Conservation (phyloP, 2,329 filamentous ascomycete species). For the Leptoxyphium fumago region DNA sequence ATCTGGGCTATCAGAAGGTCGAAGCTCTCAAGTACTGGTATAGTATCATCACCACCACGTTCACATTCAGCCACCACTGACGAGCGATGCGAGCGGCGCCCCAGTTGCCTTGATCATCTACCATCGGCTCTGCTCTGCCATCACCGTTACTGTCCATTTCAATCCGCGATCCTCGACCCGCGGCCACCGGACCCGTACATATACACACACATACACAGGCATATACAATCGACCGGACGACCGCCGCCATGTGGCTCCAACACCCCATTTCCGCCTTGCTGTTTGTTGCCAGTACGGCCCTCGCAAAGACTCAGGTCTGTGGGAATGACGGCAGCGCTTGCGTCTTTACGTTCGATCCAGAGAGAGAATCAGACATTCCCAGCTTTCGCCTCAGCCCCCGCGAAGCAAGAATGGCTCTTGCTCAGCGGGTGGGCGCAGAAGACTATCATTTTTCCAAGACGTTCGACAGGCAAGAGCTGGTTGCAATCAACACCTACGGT, state of each 20-base stretch:
- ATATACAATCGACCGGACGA: not conserved
- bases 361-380: not conserved
- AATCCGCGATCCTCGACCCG: no score
- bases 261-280: not conserved
- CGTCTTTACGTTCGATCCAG: not conserved
- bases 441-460: conserved; percentile 31
- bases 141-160: no score
- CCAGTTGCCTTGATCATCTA: no score
- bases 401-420: conserved; percentile 35
- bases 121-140: no score
- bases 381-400: conserved; percentile 3
- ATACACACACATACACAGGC: not conserved
- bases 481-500: conserved; percentile 33
- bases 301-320: not conserved
- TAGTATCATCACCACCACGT: no score
- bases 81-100: no score
- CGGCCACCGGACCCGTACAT: no score
- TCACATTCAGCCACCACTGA: no score
- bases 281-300: not conserved
- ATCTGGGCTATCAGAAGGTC: no score
- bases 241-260: not conserved
- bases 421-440: conserved; percentile 35
- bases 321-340: not conserved
- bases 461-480: conserved; percentile 25
- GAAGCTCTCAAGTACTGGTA: no score